A percentile compares a stretch with the other conserved stretches of the same genome.
Evolutionary conservation across 208 protist genomes (phyloP).

Genomic region (Trypanosoma rangeli): DNA sequence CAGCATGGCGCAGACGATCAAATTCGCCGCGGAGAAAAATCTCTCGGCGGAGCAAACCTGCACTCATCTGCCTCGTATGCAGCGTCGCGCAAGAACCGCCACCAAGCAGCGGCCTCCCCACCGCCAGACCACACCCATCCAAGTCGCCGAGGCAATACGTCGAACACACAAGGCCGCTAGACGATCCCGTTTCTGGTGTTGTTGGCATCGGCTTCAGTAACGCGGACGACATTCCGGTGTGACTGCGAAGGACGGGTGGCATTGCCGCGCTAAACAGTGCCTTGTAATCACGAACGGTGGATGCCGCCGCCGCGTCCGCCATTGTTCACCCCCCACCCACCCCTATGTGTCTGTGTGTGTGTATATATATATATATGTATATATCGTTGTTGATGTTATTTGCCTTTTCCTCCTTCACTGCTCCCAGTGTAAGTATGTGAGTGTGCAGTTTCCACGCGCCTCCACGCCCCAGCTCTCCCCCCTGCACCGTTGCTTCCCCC

Average conservation of each 20-base stretch:
- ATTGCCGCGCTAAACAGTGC: slow-evolving; percentile 52
- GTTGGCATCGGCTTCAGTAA: neutral
- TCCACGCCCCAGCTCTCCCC: neutral
- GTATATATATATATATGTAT: neutral
- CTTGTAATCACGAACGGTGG: slow-evolving; percentile 21
- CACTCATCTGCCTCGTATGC: slow-evolving; percentile 36
- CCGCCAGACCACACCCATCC: no score
- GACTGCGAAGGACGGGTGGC: slow-evolving; percentile 44
- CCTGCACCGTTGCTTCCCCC: no score
- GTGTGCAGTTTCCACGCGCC: neutral
- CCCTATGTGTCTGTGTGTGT: neutral
- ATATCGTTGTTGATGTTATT: neutral
- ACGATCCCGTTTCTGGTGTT: neutral
- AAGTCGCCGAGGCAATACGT: neutral
- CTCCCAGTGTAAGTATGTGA: neutral
- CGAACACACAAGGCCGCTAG: neutral
- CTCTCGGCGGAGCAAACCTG: slow-evolving; percentile 62
- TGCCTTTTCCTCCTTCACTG: no score
- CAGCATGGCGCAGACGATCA: slow-evolving; percentile 47
- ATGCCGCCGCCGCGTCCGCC: neutral
- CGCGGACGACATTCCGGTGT: neutral
- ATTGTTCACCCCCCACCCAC: slow-evolving; percentile 7
- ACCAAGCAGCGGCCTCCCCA: neutral
- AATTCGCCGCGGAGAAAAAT: slow-evolving; percentile 64
- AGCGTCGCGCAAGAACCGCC: neutral